Percentiles rank a stretch among this genome's conserved stretches.
Evolutionary conservation across 176 grass and related monocot genomes (phyloP).

Genomic region (Lolium perenne): DNA sequence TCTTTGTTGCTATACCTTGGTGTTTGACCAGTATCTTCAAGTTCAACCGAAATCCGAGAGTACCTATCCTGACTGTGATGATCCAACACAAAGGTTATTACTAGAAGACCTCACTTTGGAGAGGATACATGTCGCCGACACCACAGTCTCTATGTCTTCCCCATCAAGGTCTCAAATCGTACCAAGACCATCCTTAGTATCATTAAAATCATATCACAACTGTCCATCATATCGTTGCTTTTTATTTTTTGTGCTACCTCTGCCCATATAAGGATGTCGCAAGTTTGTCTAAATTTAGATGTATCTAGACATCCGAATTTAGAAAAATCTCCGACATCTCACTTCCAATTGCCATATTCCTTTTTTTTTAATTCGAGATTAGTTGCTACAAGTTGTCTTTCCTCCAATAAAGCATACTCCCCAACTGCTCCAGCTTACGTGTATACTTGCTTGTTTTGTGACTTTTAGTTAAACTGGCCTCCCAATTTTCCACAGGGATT

Average conservation of each 20-base stretch:
- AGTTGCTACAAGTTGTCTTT: not conserved
- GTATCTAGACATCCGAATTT: too few relatives aligned
- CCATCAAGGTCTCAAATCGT: constrained; percentile 30
- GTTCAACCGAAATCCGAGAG: not conserved
- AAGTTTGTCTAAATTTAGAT: too few relatives aligned
- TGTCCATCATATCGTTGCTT: not conserved
- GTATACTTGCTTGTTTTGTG: constrained; percentile 4
- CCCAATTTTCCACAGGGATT: constrained; percentile 50
- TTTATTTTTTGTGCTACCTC: not conserved
- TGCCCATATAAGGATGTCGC: too few relatives aligned
- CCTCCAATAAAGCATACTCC: not conserved
- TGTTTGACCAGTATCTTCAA: constrained; percentile 15
- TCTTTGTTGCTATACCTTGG: not conserved
- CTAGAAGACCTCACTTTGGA: constrained; percentile 46
- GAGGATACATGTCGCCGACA: not conserved
- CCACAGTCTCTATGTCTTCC: constrained; percentile 21
- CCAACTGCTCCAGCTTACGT: not conserved
- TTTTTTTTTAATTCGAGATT: not conserved
- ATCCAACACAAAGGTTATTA: constrained; percentile 33
- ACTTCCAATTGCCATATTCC: constrained; percentile 3
- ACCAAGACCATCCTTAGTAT: not conserved
- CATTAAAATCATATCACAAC: not conserved
- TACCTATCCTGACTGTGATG: constrained; percentile 11
- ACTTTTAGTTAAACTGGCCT: not conserved
- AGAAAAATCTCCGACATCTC: not conserved